Evolutionary conservation across 2,329 filamentous ascomycete genomes (phyloP), one percentile per base, ranked within the genome.

Genomic region (Fusarium irregulare): DNA sequence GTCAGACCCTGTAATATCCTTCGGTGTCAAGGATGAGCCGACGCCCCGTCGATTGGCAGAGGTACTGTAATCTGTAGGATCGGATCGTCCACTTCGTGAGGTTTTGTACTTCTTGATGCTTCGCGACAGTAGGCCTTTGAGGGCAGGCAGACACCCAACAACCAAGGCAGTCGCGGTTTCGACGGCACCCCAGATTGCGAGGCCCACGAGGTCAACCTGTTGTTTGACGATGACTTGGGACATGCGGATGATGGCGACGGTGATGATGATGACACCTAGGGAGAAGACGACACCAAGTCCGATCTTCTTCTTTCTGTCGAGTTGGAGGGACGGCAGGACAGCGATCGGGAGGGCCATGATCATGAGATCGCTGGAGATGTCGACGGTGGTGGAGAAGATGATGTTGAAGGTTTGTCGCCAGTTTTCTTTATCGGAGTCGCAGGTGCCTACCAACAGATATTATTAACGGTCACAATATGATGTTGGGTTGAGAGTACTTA

Each of bases 321-420:
- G 64, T 23, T 68, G 65, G 4, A 68, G 11, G 2, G 65, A 68
- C 1, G 65, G 65, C 0, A 68, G 48, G 3, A 68, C 45, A 1
- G 65, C 59, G 28, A 68, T 68, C 20, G 65, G 65, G 3, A 68
- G 59, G 6, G 59, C 59, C 45, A 68, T 68, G 6, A 68, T 68
- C 65, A 68, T 68, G 9, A 68, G 27, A 21, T 68, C 65, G 2
- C 64, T 56, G 4, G 44, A 14, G 4, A 68, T 32, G 3, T 68
- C 65, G 34, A 68, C 58, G 16, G 44, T 56, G 2, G 65, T 68
- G 11, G 64, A 68, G 53, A 68, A 68, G 3, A 68, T 16, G 28
- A 68, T 32, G 1, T 68, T 68, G 13, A 68, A 55, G 1, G 21
- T 27, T 2, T 63, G 53, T 21, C 47, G 66, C 65, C 51, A 55